These are phyloP conservation scores for Whalleya microplaca DNA, from an alignment of 2,329 filamentous ascomycete genomes.

Conservation along the genomic window DNA sequence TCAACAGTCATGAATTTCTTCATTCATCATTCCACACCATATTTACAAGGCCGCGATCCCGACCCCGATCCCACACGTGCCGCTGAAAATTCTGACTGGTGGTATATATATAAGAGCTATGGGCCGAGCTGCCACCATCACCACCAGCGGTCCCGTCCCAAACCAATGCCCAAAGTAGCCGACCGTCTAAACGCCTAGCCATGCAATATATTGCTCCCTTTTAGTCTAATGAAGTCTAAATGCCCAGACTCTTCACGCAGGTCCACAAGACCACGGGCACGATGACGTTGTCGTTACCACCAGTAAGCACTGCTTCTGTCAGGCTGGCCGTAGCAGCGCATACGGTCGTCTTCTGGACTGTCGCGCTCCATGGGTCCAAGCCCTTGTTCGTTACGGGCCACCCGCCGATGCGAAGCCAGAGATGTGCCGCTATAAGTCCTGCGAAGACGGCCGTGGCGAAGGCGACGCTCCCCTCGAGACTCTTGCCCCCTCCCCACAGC, in stretches of 20 bases:
- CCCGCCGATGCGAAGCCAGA: constrained; percentile 76
- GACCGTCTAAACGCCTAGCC: too few relatives aligned
- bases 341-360: constrained; percentile 70
- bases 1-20: too few relatives aligned
- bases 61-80: too few relatives aligned
- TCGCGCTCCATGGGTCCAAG: constrained; percentile 66
- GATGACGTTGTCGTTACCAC: constrained; percentile 97
- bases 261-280: constrained; percentile 93
- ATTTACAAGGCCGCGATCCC: too few relatives aligned
- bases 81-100: too few relatives aligned
- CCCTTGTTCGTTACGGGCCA: constrained; percentile 73
- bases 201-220: constrained; percentile 1
- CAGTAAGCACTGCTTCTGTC: constrained; percentile 93
- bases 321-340: constrained; percentile 84
- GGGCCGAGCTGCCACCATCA: neutral
- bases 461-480: constrained; percentile 82
- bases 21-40: too few relatives aligned
- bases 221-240: constrained; percentile 42
- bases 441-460: constrained; percentile 79
- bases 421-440: constrained; percentile 71
- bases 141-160: neutral
- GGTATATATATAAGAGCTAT: too few relatives aligned
- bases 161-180: neutral
- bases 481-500: constrained; percentile 97
- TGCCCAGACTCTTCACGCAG: constrained; percentile 76